Percentiles rank a stretch among this genome's conserved stretches.
These are phyloP conservation scores for Fusarium sp. DNA, from an alignment of 2,329 filamentous ascomycete species.

Conservation along the genomic window DNA sequence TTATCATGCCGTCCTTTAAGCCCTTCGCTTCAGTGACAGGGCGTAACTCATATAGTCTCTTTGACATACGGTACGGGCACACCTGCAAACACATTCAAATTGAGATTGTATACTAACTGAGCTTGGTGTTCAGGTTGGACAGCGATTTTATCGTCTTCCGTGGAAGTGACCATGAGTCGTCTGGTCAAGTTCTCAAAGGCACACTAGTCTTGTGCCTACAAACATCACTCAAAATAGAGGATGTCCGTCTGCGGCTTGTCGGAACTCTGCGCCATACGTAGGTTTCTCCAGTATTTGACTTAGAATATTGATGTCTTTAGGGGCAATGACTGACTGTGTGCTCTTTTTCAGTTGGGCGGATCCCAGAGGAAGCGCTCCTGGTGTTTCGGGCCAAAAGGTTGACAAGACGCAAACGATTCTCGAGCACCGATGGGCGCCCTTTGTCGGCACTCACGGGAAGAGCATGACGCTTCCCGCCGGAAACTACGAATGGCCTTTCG, in stretches of 20 bases:
- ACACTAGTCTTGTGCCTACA: constrained; percentile 79
- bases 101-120: constrained; percentile 6
- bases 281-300: constrained; percentile 47
- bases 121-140: constrained; percentile 67
- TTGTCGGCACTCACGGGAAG: constrained; percentile 67
- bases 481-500: constrained; percentile 88
- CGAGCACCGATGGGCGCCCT: constrained; percentile 75
- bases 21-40: constrained; percentile 64
- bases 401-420: constrained; percentile 71
- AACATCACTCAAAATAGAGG: constrained; percentile 75
- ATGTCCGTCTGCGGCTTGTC: constrained; percentile 76
- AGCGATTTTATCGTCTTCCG: constrained; percentile 84
- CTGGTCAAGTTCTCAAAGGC: constrained; percentile 79
- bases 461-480: constrained; percentile 73
- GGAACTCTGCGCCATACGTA: constrained; percentile 75
- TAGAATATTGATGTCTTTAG: constrained; percentile 3
- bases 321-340: constrained; percentile 25
- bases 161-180: constrained; percentile 78
- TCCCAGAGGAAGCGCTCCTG: constrained; percentile 64
- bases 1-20: constrained; percentile 66
- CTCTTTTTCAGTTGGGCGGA: constrained; percentile 60
- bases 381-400: constrained; percentile 68
- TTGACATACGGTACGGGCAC: constrained; percentile 66
- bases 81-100: not conserved
- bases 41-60: constrained; percentile 63